Conservation (phyloP, 176 grass and related monocot genomes). For the Luzula sylvatica region DNA sequence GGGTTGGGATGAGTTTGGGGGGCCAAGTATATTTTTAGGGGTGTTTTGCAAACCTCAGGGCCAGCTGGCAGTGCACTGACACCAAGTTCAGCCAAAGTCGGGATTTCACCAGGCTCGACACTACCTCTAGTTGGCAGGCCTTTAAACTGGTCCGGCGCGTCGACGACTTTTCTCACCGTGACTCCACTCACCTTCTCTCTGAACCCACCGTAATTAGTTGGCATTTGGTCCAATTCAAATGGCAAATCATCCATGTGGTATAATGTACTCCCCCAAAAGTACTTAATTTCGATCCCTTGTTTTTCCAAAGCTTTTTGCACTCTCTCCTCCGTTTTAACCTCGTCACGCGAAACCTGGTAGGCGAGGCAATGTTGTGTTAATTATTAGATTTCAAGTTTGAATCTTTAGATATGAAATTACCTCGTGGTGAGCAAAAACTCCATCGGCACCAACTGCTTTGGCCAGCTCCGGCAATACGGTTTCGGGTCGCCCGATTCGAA, state of each 20-base stretch:
- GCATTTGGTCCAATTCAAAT: constrained; percentile 59
- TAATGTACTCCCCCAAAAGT: constrained; percentile 92
- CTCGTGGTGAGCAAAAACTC: constrained; percentile 78
- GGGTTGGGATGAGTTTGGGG: no score
- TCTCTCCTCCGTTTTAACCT: constrained; percentile 55
- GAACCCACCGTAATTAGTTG: constrained; percentile 58
- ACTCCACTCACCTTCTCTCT: constrained; percentile 55
- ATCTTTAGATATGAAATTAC: no score
- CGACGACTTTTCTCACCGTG: constrained; percentile 50
- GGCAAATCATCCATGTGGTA: constrained; percentile 86
- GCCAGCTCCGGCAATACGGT: constrained; percentile 71
- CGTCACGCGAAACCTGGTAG: constrained; percentile 57
- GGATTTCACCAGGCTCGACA: constrained; percentile 76
- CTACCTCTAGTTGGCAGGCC: constrained; percentile 61
- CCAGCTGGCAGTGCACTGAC: constrained; percentile 33
- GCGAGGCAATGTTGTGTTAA: no score
- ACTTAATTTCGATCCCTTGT: constrained; percentile 85
- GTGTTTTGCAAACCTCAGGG: constrained; percentile 35
- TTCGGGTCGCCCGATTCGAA: constrained; percentile 74
- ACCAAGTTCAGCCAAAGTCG: constrained; percentile 60
- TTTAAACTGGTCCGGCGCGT: constrained; percentile 62
- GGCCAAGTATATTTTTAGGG: not conserved
- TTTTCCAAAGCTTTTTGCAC: constrained; percentile 69
- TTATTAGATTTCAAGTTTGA: no score
- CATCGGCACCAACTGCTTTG: constrained; percentile 38